Evolutionary conservation across 2,329 filamentous ascomycete genomes (phyloP).

Genomic region (Talaromyces sp.): DNA sequence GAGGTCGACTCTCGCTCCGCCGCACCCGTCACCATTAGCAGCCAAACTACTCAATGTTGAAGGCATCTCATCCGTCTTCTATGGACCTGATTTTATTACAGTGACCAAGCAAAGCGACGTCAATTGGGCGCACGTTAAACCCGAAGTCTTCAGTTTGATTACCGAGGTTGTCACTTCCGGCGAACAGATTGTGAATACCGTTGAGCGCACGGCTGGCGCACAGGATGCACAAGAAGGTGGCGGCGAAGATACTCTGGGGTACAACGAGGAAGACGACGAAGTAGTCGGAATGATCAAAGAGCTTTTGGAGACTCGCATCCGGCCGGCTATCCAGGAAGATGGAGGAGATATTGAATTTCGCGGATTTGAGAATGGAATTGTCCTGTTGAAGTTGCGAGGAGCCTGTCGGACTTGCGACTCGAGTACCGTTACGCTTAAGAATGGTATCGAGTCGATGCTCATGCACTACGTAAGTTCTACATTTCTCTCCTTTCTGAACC

Average conservation of each 20-base stretch:
- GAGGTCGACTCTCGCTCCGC: conserved; percentile 79
- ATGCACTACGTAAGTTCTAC: conserved; percentile 76
- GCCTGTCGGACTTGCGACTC: conserved; percentile 95
- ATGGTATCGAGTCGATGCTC: conserved; percentile 96
- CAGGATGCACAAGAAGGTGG: conserved; percentile 45
- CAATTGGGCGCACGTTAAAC: conserved; percentile 91
- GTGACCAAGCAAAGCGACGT: conserved; percentile 84
- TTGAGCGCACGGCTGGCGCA: conserved; percentile 51
- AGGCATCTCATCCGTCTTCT: conserved; percentile 91
- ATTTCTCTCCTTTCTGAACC: neutral
- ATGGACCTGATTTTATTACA: conserved; percentile 92
- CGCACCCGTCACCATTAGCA: conserved; percentile 85
- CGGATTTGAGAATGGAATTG: conserved; percentile 80
- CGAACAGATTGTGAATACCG: conserved; percentile 69
- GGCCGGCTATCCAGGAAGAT: conserved; percentile 94
- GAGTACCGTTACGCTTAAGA: conserved; percentile 93
- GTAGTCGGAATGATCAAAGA: conserved; percentile 99
- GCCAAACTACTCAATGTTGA: conserved; percentile 88
- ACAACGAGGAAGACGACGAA: conserved; percentile 87
- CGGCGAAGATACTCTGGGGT: conserved; percentile 67
- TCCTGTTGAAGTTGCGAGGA: conserved; percentile 80
- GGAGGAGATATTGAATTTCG: conserved; percentile 95
- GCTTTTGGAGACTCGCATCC: conserved; percentile 86
- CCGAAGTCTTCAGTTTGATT: conserved; percentile 91
- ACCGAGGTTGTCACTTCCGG: conserved; percentile 86